Conservation (phyloP, 495 filamentous ascomycete genomes). For the Neurospora hispaniola region DNA sequence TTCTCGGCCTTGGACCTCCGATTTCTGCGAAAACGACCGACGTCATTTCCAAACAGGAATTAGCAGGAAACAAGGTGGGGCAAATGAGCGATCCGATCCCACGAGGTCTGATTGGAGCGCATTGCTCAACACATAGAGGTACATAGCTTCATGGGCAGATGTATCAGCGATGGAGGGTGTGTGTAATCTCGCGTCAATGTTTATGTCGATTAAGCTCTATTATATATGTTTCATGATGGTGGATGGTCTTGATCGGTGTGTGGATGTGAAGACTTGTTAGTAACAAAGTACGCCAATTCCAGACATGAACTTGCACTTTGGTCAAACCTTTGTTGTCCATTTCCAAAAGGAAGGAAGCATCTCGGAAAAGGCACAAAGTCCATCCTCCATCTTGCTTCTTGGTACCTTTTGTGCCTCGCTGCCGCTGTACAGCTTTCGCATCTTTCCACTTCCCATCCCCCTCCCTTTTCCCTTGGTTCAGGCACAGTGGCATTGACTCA, state of each 20-base stretch:
- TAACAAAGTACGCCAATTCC: too few relatives aligned
- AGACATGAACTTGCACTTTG: too few relatives aligned
- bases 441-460: not conserved
- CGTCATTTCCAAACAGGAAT: not conserved
- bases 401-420: not conserved
- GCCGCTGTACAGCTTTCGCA: not conserved
- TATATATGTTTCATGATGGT: not conserved
- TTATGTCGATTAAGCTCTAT: not conserved
- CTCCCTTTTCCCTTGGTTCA: not conserved
- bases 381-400: not conserved
- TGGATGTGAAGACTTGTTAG: too few relatives aligned
- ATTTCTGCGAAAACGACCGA: not conserved
- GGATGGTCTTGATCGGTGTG: too few relatives aligned
- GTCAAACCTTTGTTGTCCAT: too few relatives aligned
- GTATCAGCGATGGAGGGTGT: not conserved
- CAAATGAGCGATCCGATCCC: not conserved
- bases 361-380: too few relatives aligned
- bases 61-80: not conserved
- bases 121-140: not conserved
- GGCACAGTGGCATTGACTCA: not conserved
- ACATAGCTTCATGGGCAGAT: not conserved
- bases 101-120: not conserved
- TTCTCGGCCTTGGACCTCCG: not conserved
- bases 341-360: too few relatives aligned
- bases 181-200: not conserved